Conservation (phyloP, 257 asterid genomes). For the Buddleja alternifolia region DNA sequence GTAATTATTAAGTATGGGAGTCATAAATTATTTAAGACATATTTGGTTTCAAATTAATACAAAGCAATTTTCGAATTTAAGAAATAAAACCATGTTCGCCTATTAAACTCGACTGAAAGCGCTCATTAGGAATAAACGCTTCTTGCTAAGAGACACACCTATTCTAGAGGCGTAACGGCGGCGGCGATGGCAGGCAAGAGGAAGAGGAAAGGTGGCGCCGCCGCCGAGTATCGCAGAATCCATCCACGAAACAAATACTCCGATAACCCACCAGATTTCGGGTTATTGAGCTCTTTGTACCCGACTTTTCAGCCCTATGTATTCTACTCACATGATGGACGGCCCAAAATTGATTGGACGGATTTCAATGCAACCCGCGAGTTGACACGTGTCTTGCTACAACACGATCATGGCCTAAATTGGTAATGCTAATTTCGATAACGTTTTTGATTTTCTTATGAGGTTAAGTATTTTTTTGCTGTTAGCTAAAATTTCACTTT, state of each 20-base stretch:
- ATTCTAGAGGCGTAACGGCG: conserved; percentile 18
- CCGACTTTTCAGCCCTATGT: conserved; percentile 70
- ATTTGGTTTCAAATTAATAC: too few relatives aligned
- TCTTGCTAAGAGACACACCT: neutral
- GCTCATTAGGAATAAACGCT: neutral
- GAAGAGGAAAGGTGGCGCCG: conserved; percentile 65
- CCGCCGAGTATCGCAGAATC: conserved; percentile 43
- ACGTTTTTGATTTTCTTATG: neutral
- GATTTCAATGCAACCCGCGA: conserved; percentile 96
- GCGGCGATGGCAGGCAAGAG: conserved; percentile 61
- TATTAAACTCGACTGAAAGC: too few relatives aligned
- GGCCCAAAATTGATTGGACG: conserved; percentile 90
- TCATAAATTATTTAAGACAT: too few relatives aligned
- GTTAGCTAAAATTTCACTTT: neutral
- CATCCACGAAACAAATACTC: conserved; percentile 82
- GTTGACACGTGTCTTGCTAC: conserved; percentile 74
- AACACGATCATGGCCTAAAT: conserved; percentile 74
- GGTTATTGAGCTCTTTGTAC: conserved; percentile 59
- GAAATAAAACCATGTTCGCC: too few relatives aligned
- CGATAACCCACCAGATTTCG: conserved; percentile 84
- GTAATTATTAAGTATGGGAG: too few relatives aligned
- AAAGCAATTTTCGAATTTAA: too few relatives aligned
- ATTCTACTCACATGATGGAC: conserved; percentile 64
- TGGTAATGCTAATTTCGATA: conserved; percentile 42
- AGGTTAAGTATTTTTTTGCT: neutral